Conservation (phyloP, 352 stramenopile species). For the Globisporangium radiosum region DNA sequence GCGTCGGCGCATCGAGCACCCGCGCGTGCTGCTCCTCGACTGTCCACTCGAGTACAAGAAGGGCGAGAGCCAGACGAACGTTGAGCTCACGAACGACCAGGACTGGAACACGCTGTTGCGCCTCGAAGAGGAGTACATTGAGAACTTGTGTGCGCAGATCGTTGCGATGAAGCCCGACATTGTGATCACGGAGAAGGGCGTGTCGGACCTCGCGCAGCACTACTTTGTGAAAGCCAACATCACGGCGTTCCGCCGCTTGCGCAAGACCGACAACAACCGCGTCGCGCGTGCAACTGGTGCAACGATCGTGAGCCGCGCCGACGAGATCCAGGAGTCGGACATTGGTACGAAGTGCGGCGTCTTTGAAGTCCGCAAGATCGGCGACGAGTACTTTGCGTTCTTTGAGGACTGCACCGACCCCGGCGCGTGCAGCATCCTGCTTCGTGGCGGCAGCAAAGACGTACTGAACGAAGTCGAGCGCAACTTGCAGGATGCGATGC, state of each 20-base stretch:
- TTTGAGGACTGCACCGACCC: constrained; percentile 98
- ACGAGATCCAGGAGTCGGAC: constrained; percentile 98
- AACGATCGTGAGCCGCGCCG: constrained; percentile 96
- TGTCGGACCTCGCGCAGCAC: constrained; percentile 99
- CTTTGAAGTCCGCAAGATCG: constrained; percentile 95
- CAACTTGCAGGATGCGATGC: constrained; percentile 99
- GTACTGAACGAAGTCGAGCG: constrained; percentile 99
- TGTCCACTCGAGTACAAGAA: constrained; percentile 99
- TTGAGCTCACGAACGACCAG: constrained; percentile 98
- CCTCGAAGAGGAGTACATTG: constrained; percentile 99
- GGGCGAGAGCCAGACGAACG: constrained; percentile 95
- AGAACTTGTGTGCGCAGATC: constrained; percentile 98
- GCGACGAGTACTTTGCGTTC: constrained; percentile 98
- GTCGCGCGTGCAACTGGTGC: constrained; percentile 94
- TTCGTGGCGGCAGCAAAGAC: constrained; percentile 98
- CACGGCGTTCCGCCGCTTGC: constrained; percentile 96
- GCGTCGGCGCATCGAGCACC: constrained; percentile 97
- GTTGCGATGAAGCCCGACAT: constrained; percentile 99
- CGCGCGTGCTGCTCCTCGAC: constrained; percentile 97
- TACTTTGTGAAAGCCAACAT: constrained; percentile 99
- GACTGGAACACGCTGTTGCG: constrained; percentile 98
- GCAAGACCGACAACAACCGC: constrained; percentile 99
- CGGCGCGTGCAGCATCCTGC: constrained; percentile 97
- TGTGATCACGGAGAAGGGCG: constrained; percentile 99
- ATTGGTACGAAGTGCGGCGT: constrained; percentile 98